These are phyloP conservation scores for Henckelia pumila DNA, from an alignment of 257 asterid genomes.

Conservation along the genomic window DNA sequence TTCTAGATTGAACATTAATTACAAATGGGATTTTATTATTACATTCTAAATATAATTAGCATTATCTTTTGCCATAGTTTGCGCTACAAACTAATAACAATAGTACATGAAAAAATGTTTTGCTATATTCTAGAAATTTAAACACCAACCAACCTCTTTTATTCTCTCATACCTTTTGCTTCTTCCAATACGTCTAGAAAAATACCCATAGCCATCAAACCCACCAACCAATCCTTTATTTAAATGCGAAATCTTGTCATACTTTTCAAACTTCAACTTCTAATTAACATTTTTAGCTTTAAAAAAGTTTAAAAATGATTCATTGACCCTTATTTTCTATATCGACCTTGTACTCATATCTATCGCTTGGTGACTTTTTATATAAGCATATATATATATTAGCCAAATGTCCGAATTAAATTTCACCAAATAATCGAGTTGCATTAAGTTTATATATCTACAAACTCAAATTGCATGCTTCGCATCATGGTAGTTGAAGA, in stretches of 20 bases:
- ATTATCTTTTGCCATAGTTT: neutral
- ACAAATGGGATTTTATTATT: neutral
- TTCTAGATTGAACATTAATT: neutral
- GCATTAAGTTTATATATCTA: neutral
- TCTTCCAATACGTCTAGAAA: slow-evolving; percentile 26
- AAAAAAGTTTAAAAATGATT: neutral
- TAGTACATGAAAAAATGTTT: neutral
- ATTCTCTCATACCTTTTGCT: neutral
- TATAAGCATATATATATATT: slow-evolving; percentile 14
- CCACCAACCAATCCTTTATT: slow-evolving; percentile 20
- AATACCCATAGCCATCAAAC: slow-evolving; percentile 24
- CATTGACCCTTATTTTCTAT: too few relatives aligned
- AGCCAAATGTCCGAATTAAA: slow-evolving; percentile 17
- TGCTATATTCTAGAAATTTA: slow-evolving; percentile 33
- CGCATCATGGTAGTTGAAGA: slow-evolving; percentile 26
- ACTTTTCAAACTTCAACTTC: slow-evolving; percentile 31
- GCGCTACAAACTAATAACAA: slow-evolving; percentile 14
- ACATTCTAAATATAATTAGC: neutral
- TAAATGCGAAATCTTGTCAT: slow-evolving; percentile 11
- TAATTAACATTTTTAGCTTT: neutral
- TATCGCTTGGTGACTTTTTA: slow-evolving; percentile 10
- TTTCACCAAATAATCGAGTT: slow-evolving; percentile 14
- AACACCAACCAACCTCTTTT: slow-evolving; percentile 12
- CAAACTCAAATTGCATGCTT: neutral
- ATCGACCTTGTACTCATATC: neutral